Evolutionary conservation across 345 rosid genomes (phyloP), one percentile per base, ranked within the genome.

Genomic region (Citrus trifoliata): DNA sequence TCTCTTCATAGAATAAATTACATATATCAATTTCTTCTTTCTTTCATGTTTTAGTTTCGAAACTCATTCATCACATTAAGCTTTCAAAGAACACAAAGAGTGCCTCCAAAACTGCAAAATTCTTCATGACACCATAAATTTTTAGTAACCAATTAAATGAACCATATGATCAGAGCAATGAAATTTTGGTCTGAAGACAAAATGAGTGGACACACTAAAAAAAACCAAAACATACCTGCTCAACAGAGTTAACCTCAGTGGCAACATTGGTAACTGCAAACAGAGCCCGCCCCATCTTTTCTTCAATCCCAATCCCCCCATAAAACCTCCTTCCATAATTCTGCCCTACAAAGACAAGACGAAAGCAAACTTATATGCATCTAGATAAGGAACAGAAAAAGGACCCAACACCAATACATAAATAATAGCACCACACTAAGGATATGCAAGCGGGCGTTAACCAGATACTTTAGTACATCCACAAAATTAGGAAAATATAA

Each of bases 181-280:
- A 37, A 62, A 48, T 9, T 22, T 64, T 42, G 22, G 70, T 30
- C 51, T 25, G 37, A 42, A 28, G 35, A 51, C 4, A 68, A 35
- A n/a, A 70, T 27, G 40, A 46, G 3, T 7, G 10, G 63, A 60
- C n/a, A 67, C 46, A 72, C 67, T 2, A 63, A 62, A 28, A 61
- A 5, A 67, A 58, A 28, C 69, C n/a, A 67, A 24, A 55, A 58
- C 30, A 42, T 78, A 95, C 99, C 97, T 87, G 88, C 75, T 85
- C 91, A 75, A 86, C 87, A 48, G 98, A 80, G 88, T 88, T 86
- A 78, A 93, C 83, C 4, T 88, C 97, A 16, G 95, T 90, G 10
- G 98, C 96, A 19, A 93, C 98, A 86, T 88, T 92, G 80, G 87
- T 76, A 71, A 89, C 92, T 1, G 90, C 83, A 80, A 87, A 86